phyloP scores from a whole-genome alignment of 164 flowering plant genomes.

The Piper betle region DNA sequence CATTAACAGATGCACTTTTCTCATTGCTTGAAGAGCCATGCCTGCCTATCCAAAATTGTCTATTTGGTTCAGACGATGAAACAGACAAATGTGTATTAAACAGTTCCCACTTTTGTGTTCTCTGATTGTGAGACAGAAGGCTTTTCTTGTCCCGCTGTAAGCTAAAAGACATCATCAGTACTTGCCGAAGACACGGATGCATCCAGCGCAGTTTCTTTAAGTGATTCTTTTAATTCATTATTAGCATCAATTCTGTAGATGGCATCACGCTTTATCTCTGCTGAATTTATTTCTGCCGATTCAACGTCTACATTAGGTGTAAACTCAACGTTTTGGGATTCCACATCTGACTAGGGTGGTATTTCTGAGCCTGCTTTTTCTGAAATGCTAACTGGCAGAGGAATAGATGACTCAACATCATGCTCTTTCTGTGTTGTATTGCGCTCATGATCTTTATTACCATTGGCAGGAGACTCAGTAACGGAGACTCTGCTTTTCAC shows the following conservation, averaged over 20 bases:
- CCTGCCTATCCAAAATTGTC: constrained; percentile 20
- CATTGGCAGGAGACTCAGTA: constrained; percentile 22
- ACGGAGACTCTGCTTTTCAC: constrained; percentile 28
- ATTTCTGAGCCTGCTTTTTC: constrained; percentile 18
- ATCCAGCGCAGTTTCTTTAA: constrained; percentile 15
- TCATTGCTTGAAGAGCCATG: constrained; percentile 22
- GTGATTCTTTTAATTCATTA: constrained; percentile 14
- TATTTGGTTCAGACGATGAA: constrained; percentile 20
- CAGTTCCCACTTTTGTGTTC: constrained; percentile 21
- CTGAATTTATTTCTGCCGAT: constrained; percentile 10
- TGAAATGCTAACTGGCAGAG: constrained; percentile 9
- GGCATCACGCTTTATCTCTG: constrained; percentile 18
- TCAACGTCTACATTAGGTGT: constrained; percentile 18
- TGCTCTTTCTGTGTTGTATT: constrained; percentile 16
- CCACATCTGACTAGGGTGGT: constrained; percentile 16
- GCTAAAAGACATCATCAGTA: constrained; percentile 26
- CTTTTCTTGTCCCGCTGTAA: constrained; percentile 19
- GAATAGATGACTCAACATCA: constrained; percentile 23
- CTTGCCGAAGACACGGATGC: constrained; percentile 19
- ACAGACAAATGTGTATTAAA: constrained; percentile 20
- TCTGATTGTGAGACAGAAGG: constrained; percentile 15
- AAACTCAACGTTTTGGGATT: constrained; percentile 15
- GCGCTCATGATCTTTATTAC: constrained; percentile 23
- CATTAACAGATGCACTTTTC: constrained; percentile 24
- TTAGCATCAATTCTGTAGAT: constrained; percentile 19